phyloP scores from a whole-genome alignment of 805 yeast species.

The Metahyphopichia silvanorum region DNA sequence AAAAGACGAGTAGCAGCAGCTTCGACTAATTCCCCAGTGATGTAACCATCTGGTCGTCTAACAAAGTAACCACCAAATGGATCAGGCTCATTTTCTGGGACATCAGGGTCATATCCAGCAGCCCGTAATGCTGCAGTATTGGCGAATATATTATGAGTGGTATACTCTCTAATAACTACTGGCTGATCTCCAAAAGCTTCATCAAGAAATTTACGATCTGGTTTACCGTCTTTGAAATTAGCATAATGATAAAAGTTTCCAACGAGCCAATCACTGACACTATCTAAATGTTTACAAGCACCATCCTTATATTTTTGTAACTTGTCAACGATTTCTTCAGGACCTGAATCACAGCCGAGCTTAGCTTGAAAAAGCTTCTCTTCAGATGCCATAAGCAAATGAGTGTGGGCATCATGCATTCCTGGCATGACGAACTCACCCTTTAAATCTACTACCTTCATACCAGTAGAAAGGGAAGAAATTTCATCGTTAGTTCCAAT shows the following conservation, averaged over 20 bases:
- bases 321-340: constrained; percentile 16
- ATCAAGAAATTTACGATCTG: constrained; percentile 19
- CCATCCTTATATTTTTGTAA: constrained; percentile 15
- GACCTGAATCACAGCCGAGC: constrained; percentile 12
- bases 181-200: constrained; percentile 25
- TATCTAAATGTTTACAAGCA: constrained; percentile 14
- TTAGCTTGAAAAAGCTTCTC: constrained; percentile 20
- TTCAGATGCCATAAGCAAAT: constrained; percentile 18
- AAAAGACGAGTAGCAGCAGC: constrained; percentile 20
- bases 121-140: constrained; percentile 23
- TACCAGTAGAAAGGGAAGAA: constrained; percentile 6
- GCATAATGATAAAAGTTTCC: constrained; percentile 22
- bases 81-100: constrained; percentile 17
- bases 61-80: constrained; percentile 23
- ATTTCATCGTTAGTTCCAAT: constrained; percentile 16
- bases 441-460: constrained; percentile 15
- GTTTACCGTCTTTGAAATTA: constrained; percentile 16
- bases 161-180: constrained; percentile 20
- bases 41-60: constrained; percentile 20
- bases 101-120: constrained; percentile 21
- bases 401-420: constrained; percentile 23
- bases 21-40: constrained; percentile 21
- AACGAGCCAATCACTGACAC: constrained; percentile 19
- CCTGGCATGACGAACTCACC: constrained; percentile 24
- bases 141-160: constrained; percentile 21